phyloP scores from a whole-genome alignment of 139 green algal genomes.

The Chlorella ohadii region DNA sequence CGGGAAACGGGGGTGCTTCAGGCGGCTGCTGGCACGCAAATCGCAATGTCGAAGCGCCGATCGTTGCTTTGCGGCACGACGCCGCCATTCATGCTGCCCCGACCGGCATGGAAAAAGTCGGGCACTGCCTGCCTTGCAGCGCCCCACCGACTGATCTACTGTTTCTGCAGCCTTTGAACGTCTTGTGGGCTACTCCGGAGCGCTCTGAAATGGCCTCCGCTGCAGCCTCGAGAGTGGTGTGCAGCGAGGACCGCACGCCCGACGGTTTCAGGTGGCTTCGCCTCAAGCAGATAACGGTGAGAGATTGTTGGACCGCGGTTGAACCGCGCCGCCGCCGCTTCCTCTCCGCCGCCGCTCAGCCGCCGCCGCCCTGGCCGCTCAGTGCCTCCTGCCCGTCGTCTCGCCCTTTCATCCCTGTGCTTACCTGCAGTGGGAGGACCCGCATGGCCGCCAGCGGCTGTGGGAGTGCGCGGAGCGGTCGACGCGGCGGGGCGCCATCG shows the following conservation, averaged over 20 bases:
- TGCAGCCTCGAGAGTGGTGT: too few species aligned
- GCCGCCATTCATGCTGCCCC: too few species aligned
- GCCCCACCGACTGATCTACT: too few species aligned
- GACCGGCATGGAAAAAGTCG: too few species aligned
- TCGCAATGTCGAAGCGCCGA: too few species aligned
- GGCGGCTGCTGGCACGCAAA: too few species aligned
- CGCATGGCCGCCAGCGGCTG: slow-evolving; percentile 40
- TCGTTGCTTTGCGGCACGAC: too few species aligned
- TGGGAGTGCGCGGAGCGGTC: slow-evolving; percentile 63
- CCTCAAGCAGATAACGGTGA: slow-evolving; percentile 35
- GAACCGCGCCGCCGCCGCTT: too few species aligned
- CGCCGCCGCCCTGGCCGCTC: background rate
- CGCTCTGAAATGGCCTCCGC: background rate
- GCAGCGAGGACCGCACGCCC: slow-evolving; percentile 36
- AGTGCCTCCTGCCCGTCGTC: background rate
- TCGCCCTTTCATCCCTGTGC: background rate
- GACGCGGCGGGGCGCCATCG: slow-evolving; percentile 46
- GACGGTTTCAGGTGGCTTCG: slow-evolving; percentile 57
- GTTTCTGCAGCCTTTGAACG: background rate
- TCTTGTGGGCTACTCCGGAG: background rate
- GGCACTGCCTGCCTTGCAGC: too few species aligned
- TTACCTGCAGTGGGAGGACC: slow-evolving; percentile 54
- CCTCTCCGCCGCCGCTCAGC: too few species aligned
- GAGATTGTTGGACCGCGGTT: background rate
- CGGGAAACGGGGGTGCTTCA: too few species aligned